Evolutionary conservation across 805 yeast species (phyloP), one percentile per base, ranked within the genome.

Genomic region (Teunomyces aglyptinius): DNA sequence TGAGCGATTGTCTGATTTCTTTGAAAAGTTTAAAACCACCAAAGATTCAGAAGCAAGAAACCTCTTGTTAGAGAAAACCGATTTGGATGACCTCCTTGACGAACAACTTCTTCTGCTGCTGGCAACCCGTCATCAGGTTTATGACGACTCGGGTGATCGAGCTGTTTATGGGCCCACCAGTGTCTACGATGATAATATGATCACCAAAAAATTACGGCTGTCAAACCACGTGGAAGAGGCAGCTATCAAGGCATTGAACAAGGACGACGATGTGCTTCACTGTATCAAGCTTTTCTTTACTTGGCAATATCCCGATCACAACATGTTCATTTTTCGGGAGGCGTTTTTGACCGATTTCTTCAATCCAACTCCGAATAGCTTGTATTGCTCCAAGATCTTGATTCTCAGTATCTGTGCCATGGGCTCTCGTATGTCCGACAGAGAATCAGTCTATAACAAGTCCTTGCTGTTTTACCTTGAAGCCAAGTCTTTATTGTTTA

Each of bases 301-400:
- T n/a, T 81, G 85, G 83, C 76, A 79, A 49, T 82, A 82, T 51
- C 86, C 86, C 3, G 86, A 82, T 50, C 75, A 79, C 51, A 79
- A 80, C 54, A 73, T 78, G 66, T 82, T 81, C 53, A 72, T 82
- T n/a, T 82, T 78, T 55, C 65, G 87, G 48, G 88, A 82, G 52
- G 79, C 83, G 12, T 82, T 82, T 54, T 61, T 82, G 24, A 70
- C 71, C 43, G 87, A 83, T 45, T 81, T 82, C 58, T 81, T 81
- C 59, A 73, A 78, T 54, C 83, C 84, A 24, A 74, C 73, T 16
- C 68, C 73, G 15, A 68, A 73, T 49, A 70, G 76, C 36, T 67
- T 76, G 34, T 82, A 81, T 59, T 82, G 86, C 55, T 79, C 82
- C 27, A 70, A 69, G 46, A 78, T 75, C 24, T 61, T 82, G 39